phyloP scores from a whole-genome alignment of 495 filamentous ascomycete genomes.

The Penicillium herquei region DNA sequence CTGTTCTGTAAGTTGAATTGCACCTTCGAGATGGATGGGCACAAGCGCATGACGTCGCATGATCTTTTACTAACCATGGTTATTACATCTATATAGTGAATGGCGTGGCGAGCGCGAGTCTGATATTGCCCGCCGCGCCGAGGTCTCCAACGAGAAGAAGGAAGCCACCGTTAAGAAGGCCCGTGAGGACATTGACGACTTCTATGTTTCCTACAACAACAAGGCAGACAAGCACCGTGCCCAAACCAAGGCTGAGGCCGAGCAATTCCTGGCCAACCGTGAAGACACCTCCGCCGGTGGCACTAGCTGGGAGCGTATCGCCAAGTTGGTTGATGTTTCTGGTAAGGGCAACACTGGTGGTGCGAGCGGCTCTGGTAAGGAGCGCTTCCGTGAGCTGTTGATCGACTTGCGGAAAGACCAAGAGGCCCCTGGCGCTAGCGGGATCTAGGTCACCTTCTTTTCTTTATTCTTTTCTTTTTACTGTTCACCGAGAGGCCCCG shows the following conservation, averaged over 20 bases:
- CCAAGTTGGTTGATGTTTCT: slow-evolving; percentile 92
- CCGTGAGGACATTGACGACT: slow-evolving; percentile 89
- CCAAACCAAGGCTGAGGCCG: slow-evolving; percentile 86
- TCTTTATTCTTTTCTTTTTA: not conserved
- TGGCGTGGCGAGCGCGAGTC: slow-evolving; percentile 91
- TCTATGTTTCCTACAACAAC: slow-evolving; percentile 98
- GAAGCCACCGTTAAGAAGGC: slow-evolving; percentile 80
- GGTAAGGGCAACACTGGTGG: slow-evolving; percentile 88
- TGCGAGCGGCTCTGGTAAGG: slow-evolving; percentile 84
- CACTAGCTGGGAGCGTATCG: slow-evolving; percentile 97
- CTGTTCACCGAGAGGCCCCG: not conserved
- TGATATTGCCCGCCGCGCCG: slow-evolving; percentile 69
- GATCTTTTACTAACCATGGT: slow-evolving; percentile 1
- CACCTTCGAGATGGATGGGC: not conserved
- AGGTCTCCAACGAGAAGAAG: slow-evolving; percentile 74
- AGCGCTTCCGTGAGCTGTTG: slow-evolving; percentile 90
- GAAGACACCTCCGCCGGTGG: slow-evolving; percentile 92
- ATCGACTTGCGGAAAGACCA: slow-evolving; percentile 88
- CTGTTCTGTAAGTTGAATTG: slow-evolving; percentile 59
- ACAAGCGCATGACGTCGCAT: slow-evolving; percentile 9
- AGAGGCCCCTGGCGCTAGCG: slow-evolving; percentile 78
- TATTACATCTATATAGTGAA: slow-evolving; percentile 44
- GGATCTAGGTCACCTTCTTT: slow-evolving; percentile 30
- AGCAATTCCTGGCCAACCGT: slow-evolving; percentile 82
- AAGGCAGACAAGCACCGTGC: slow-evolving; percentile 89